Evolutionary conservation across 148 eudicot species (phyloP).

Genomic region (Nepenthes mirabilis): DNA sequence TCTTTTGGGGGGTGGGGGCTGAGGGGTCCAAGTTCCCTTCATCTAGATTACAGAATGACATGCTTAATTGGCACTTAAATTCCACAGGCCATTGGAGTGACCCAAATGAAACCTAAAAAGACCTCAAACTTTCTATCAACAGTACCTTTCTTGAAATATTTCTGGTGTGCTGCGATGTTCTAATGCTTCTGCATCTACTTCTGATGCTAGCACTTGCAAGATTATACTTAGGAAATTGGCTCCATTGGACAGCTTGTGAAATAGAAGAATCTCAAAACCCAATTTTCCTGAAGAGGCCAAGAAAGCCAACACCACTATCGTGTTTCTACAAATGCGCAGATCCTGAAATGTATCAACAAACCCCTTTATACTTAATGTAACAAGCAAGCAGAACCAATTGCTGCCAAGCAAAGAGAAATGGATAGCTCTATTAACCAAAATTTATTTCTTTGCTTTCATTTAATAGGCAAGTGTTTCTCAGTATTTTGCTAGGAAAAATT

Average conservation of each 20-base stretch:
- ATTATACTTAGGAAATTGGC: constrained; percentile 43
- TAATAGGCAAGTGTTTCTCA: no score
- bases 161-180: constrained; percentile 38
- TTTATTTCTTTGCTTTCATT: no score
- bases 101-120: no score
- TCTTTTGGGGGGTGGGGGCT: no score
- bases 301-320: constrained; percentile 51
- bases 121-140: not conserved
- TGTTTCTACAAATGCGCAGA: constrained; percentile 49
- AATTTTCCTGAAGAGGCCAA: constrained; percentile 52
- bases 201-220: constrained; percentile 45
- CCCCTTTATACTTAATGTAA: not conserved
- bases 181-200: constrained; percentile 43
- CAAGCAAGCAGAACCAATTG: not conserved
- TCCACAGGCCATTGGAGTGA: no score
- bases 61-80: no score
- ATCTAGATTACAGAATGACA: no score
- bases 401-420: not conserved
- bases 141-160: constrained; percentile 53
- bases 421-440: no score
- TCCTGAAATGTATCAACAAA: constrained; percentile 33
- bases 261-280: constrained; percentile 53
- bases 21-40: no score
- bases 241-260: constrained; percentile 27
- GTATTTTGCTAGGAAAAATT: no score